phyloP scores from a whole-genome alignment of 352 stramenopile genomes.

The Globisporangium carolinianum region DNA sequence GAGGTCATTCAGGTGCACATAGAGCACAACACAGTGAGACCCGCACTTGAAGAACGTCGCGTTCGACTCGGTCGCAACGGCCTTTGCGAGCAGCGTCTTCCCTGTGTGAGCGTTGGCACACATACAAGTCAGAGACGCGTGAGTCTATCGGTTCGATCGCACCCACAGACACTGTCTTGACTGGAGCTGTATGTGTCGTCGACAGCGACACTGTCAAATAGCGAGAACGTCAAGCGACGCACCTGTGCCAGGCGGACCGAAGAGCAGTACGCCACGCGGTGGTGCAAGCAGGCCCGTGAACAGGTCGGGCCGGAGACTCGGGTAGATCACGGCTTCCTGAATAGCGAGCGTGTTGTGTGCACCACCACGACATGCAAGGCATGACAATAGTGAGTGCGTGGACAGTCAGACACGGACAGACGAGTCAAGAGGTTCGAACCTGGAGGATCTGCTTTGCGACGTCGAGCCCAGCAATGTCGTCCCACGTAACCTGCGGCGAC shows the following conservation, averaged over 20 bases:
- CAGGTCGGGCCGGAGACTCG: slow-evolving; percentile 74
- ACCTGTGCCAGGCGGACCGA: slow-evolving; percentile 78
- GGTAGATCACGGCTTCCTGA: slow-evolving; percentile 81
- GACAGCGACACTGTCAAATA: too few relatives aligned
- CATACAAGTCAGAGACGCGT: too few relatives aligned
- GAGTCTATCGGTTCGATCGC: too few relatives aligned
- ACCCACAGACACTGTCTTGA: too few relatives aligned
- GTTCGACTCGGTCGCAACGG: slow-evolving; percentile 74
- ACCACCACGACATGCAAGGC: neutral
- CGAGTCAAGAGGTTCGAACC: slow-evolving; percentile 19
- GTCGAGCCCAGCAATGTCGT: slow-evolving; percentile 74
- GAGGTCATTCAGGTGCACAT: neutral
- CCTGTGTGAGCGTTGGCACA: slow-evolving; percentile 17
- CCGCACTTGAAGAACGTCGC: slow-evolving; percentile 78
- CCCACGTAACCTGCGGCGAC: slow-evolving; percentile 73
- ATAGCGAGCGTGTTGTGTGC: too few relatives aligned
- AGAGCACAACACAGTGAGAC: neutral
- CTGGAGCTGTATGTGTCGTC: too few relatives aligned
- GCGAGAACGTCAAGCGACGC: neutral
- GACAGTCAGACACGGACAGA: neutral
- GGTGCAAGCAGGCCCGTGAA: slow-evolving; percentile 73
- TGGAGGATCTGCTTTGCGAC: slow-evolving; percentile 87
- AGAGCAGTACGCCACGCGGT: slow-evolving; percentile 68
- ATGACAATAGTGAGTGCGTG: neutral
- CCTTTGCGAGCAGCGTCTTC: slow-evolving; percentile 81